Base-by-base conservation (phyloP, 75 land plant species). In the Adiantum capillusveneris region DNA sequence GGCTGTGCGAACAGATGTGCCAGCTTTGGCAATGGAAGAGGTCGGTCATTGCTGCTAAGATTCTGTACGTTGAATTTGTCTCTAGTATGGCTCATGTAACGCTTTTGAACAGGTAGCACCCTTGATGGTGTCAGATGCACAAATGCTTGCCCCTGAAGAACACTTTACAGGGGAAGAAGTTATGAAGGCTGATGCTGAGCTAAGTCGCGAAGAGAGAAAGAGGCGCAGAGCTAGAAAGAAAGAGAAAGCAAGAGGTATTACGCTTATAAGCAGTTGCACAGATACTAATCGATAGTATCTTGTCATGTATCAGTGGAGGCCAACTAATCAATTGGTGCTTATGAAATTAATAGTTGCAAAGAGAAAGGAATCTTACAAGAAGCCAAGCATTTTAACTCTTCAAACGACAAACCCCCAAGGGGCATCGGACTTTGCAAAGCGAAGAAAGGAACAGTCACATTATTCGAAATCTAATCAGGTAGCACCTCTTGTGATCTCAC, bases 21-120 rank as follows among this genome's bases (percentile, higher is more conserved):
- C 99, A 55, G 99, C 99, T 37, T 75, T 94, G 21, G 91, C 91
- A 13, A 94, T 94, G 96, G 99, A 94, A 84, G 99, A 90, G 99
- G 99, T 90, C 68, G 42, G 44, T 14, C 13, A 42, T 11, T 26
- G 28, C 6, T 42, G 25, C 28, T 60, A 42, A 5, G n/a, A 39
- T 57, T 34, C 31, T 11, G 43, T 37, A 9, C 9, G 3, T 3
- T 34, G 3, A 9, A 5, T 34, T 34, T 34, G 37, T 3, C 3
- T 5, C 7, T 34, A 9, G 37, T 5, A 5, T 34, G 7, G 51
- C 11, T 39, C 45, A 63, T 20, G 31, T 21, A 46, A 2, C 36
- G 29, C 37, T 34, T 5, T 9, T n/a, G 19, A 7, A 25, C 52
- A 94, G 99, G 75, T 94, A 56, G 96, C 96, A 24, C 96, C 99